A percentile compares a stretch with the other conserved stretches of the same genome.
Conservation (phyloP, 306 rosid genomes). For the Medicago truncatula region DNA sequence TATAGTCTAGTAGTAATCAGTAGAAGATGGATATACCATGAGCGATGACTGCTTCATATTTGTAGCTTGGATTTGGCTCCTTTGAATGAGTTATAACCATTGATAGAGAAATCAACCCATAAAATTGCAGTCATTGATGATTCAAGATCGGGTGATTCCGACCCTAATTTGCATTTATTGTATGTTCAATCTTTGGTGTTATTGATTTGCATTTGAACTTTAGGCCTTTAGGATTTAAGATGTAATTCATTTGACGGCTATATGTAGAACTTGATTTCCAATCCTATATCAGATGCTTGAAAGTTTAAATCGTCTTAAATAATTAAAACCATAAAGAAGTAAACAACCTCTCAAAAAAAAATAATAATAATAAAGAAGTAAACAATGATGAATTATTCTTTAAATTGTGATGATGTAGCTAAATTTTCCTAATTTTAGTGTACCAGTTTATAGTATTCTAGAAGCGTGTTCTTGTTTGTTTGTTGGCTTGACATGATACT, state of each 20-base stretch:
- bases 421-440: not conserved
- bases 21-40: not conserved
- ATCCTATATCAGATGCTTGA: not conserved
- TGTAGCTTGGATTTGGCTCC: not conserved
- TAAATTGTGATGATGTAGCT: not conserved
- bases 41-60: not conserved
- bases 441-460: conserved; percentile 18
- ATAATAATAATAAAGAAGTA: not conserved
- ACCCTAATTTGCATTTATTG: conserved; percentile 2
- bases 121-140: not conserved
- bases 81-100: not conserved
- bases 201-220: conserved; percentile 9
- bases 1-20: not conserved
- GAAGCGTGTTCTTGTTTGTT: not conserved
- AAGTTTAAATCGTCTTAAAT: not conserved
- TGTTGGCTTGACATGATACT: not conserved
- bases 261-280: conserved; percentile 1
- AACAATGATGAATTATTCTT: not conserved
- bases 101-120: not conserved
- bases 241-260: conserved; percentile 3
- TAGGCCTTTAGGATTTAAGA: not conserved
- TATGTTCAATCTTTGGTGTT: not conserved
- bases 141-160: not conserved
- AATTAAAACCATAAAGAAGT: not conserved
- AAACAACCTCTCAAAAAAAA: not conserved